Conservation (phyloP, 257 asterid genomes). For the Plantago elongata region DNA sequence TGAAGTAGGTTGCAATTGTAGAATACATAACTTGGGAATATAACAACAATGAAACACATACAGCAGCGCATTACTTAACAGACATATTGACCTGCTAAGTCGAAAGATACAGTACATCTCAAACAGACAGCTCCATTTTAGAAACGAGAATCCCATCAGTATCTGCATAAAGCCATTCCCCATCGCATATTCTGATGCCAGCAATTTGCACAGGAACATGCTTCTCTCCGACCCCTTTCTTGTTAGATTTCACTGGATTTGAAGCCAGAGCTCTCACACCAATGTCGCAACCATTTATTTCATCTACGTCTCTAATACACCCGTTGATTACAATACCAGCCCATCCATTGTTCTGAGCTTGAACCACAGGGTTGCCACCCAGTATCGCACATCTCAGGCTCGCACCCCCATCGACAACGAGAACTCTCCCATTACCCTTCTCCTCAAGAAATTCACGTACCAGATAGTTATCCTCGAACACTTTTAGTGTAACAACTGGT, state of each 20-base stretch:
- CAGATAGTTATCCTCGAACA: constrained; percentile 42
- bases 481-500: constrained; percentile 41
- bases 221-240: constrained; percentile 42
- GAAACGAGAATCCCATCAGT: constrained; percentile 43
- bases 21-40: too few species aligned
- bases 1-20: too few species aligned
- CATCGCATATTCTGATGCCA: constrained; percentile 37
- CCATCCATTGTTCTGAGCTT: constrained; percentile 55
- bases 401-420: constrained; percentile 50
- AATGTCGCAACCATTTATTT: constrained; percentile 46
- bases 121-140: constrained; percentile 32
- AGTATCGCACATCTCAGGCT: constrained; percentile 43
- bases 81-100: background rate
- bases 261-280: constrained; percentile 45
- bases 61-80: background rate
- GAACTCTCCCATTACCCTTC: constrained; percentile 44
- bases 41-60: too few species aligned
- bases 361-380: constrained; percentile 49
- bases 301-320: constrained; percentile 45
- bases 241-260: constrained; percentile 39
- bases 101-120: background rate
- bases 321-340: constrained; percentile 42
- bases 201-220: constrained; percentile 34
- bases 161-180: constrained; percentile 51
- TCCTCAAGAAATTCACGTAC: constrained; percentile 43